Percentiles rank a stretch among this genome's conserved stretches.
Conservation (phyloP, 306 rosid genomes). For the Corylus heterophylla region DNA sequence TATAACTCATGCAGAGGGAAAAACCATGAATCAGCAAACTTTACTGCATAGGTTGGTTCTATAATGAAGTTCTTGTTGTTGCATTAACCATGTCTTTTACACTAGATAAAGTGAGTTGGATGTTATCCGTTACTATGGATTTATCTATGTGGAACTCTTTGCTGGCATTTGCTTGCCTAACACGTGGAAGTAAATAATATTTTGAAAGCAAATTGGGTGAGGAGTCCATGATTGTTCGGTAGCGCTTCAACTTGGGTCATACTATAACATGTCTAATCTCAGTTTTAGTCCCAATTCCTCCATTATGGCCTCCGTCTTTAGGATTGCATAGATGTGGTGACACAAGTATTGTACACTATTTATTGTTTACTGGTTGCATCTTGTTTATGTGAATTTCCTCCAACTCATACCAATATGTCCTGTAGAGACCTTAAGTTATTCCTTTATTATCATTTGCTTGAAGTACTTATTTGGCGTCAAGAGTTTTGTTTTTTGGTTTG, state of each 20-base stretch:
- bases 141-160: constrained; percentile 14
- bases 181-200: constrained; percentile 10
- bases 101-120: constrained; percentile 7
- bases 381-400: no score
- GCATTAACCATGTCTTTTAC: constrained; percentile 16
- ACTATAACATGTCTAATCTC: no score
- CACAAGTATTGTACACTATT: no score
- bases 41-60: constrained; percentile 40
- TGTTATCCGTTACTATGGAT: not conserved
- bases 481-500: no score
- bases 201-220: not conserved
- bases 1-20: constrained; percentile 26
- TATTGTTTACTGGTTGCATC: no score
- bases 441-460: no score
- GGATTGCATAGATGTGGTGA: no score
- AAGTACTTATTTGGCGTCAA: no score
- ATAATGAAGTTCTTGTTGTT: not conserved
- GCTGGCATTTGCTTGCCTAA: constrained; percentile 4
- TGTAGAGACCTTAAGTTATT: no score
- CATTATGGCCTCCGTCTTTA: no score
- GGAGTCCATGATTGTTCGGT: not conserved
- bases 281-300: no score
- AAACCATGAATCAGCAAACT: constrained; percentile 25
- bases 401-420: no score
- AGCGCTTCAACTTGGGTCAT: not conserved